Base-by-base conservation (phyloP, 129 eudicot species). In the Glebionis coronaria region DNA sequence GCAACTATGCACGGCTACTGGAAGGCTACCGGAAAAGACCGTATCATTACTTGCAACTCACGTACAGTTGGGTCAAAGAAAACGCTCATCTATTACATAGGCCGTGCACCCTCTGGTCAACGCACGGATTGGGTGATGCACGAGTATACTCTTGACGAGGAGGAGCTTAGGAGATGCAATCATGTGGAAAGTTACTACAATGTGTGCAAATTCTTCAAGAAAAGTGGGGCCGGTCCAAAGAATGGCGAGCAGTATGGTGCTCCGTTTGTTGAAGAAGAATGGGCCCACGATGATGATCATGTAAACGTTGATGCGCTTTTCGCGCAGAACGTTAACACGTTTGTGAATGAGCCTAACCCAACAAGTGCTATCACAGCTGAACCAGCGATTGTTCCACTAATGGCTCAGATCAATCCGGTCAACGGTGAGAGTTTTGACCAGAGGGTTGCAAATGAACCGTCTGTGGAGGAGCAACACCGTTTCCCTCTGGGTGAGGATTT, bases 51-150 rank as follows among this genome's bases (percentile, higher is more conserved):
- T 21, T 82, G 81, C 53, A 80, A 82, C 20, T 76, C 90, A 20
- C 81, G 95, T 1, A 51, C 74, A 5, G 97, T 90, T 69, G 97
- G 97, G 18, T 0, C 80, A 10, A 90, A 90, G 83, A 90, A 90
- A 67, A 87, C 97, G 11, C 76, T 90, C 35, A 86, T 90, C 46
- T 90, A 78, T 67, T 82, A 87, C 52, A 61, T 56, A 73, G 97
- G 97, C 5, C 97, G 92, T 60, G 95, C 97, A 0, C 95, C 95
- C 67, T 54, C 74, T 71, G 95, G 92, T 45, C 62, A 78, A 51
- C 92, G 97, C 4, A 87, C 97, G 2, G 95, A 90, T 60, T 90
- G 97, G 97, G 97, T 90, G 31, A 84, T 90, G 97, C 95, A 90
- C 15, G 97, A 87, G 73, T 90, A 90, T 45, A 72, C 82, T 28